phyloP scores from a whole-genome alignment of 2,329 filamentous ascomycete genomes.

The Neocucurbitaria cava region DNA sequence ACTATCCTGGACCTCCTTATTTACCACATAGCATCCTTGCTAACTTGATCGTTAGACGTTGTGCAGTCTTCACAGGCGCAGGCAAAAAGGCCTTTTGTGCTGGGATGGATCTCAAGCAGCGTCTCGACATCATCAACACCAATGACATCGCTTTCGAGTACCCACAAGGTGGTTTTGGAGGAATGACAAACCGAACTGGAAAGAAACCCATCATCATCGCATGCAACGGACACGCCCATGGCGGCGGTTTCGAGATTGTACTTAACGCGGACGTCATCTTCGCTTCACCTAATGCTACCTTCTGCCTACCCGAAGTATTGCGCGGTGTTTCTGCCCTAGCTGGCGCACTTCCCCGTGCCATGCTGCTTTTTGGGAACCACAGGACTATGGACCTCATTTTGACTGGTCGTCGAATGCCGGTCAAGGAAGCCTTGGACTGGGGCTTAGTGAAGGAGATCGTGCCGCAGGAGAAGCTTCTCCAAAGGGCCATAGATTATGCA shows the following conservation, averaged over 20 bases:
- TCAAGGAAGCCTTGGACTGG: constrained; percentile 49
- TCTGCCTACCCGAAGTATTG: constrained; percentile 58
- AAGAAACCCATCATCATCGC: constrained; percentile 33
- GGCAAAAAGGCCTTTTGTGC: constrained; percentile 60
- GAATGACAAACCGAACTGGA: constrained; percentile 31
- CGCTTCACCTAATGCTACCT: constrained; percentile 56
- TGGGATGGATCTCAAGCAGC: constrained; percentile 43
- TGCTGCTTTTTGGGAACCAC: constrained; percentile 53
- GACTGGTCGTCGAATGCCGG: constrained; percentile 51
- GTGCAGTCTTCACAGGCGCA: constrained; percentile 51
- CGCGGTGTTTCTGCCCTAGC: constrained; percentile 58
- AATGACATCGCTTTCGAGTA: constrained; percentile 25
- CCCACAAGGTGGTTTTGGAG: constrained; percentile 26
- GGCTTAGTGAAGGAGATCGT: constrained; percentile 45
- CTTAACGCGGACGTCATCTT: constrained; percentile 61
- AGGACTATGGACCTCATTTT: constrained; percentile 55
- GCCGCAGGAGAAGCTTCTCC: constrained; percentile 23
- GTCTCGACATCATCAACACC: constrained; percentile 41
- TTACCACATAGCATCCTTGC: neutral
- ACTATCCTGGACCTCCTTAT: neutral
- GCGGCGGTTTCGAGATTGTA: constrained; percentile 60
- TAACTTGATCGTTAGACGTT: constrained; percentile 21
- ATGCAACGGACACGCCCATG: constrained; percentile 33
- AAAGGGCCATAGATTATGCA: constrained; percentile 26
- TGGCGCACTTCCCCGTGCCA: constrained; percentile 57